Base-by-base conservation (phyloP, 2,329 filamentous ascomycete species). In the Aspergillus cejpii region DNA sequence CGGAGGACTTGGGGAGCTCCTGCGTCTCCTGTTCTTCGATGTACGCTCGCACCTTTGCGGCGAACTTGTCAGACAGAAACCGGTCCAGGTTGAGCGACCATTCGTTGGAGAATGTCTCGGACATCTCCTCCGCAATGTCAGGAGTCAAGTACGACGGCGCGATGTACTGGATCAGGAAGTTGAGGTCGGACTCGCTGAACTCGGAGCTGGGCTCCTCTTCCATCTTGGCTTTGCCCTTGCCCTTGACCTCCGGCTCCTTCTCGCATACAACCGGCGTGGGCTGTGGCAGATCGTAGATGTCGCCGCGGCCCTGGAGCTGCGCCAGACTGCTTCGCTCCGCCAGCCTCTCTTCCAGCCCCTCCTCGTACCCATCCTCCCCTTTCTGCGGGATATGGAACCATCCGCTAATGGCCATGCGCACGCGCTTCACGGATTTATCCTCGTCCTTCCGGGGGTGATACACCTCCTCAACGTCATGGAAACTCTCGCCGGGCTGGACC, bases 371-470 rank as follows among this genome's bases (percentile, higher is more conserved):
- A 20, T 94, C 88, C 66, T 98, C 92, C 44, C 91, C 91, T 56
- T 86, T 71, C 69, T 98, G 92, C 0, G 92, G 92, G 52, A 98
- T 97, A 68, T 98, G 92, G 67, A 94, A 98, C 92, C 92, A 98
- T 41, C 92, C 92, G 63, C 88, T 95, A 62, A 98, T 95, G 40
- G 92, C 92, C 91, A 98, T 97, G 55, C 92, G 83, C 39, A 96
- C 81, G 6, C 69, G 63, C 49, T 61, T 77, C 65, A 76, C 80
- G 62, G 76, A 77, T 43, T 81, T 77, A 67, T 80, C 78, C 57
- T 72, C 77, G 62, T 72, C 74, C 48, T 63, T 75, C 52, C 71
- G 74, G 59, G 80, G 76, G 63, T 86, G 81, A 69, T 96, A 97
- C 3, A 98, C 92, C 70, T 98, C 92, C 70, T 97, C 91, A 44